Evolutionary conservation across 768 basidiomycete species (phyloP), one percentile per base, ranked within the genome.

Genomic region (Tricholoma sp.): DNA sequence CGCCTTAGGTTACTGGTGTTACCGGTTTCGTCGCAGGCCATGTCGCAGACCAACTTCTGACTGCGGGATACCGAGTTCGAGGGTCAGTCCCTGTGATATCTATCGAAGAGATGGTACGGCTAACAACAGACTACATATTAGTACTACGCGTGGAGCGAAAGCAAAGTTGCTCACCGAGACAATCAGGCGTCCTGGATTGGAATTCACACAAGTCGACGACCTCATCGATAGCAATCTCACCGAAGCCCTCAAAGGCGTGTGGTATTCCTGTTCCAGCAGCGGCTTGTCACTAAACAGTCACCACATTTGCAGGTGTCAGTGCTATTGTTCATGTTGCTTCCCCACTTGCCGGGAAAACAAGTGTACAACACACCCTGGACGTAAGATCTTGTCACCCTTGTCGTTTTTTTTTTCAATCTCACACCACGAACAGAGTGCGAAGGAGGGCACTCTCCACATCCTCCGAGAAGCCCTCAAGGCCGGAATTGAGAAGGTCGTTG

Each of bases 311-410:
- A 66, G 78, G 73, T 9, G 74, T 80, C 22, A 70, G 74, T 39
- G 79, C 71, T 3, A 70, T 82, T 41, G 62, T 66, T n/a, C 76
- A 77, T 57, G 68, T 69, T 29, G 74, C 73, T 10, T 72, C 72
- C 10, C 67, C 67, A 2, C 62, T 67, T 37, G 61, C 62, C 3
- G 61, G 65, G 27, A 62, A 59, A n/a, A 59, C 63, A 21, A 27
- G 10, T 9, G 60, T 63, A 12, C 53, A 67, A 6, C 62, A 61
- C 34, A 63, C 61, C n/a, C 46, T 67, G 27, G 56, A 67, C 22
- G 66, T 66, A n/a, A 59, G 63, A 50, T 24, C 19, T n/a, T n/a
- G n/a, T n/a, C n/a, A n/a, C 2, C 11, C 29, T 29, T 29, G 53
- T 22, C 11, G 21, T 18, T 8, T 18, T 21, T n/a, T 16, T 7